Conservation (phyloP, 768 basidiomycete genomes). For the Auricularia sp. region DNA sequence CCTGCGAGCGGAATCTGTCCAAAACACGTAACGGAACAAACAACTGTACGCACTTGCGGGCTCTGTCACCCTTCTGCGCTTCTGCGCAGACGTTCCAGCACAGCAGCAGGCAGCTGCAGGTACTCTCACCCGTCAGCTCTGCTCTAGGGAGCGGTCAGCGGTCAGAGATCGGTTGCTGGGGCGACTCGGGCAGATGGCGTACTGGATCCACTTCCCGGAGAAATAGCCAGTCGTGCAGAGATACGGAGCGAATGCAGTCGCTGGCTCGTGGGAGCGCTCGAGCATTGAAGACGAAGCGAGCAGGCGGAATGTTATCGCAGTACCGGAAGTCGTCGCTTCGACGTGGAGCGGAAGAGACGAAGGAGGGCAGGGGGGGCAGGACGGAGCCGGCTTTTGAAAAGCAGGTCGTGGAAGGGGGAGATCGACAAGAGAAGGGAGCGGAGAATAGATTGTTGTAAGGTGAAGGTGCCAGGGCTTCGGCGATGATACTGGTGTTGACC, state of each 20-base stretch:
- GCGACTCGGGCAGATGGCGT: background rate
- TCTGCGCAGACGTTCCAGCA: background rate
- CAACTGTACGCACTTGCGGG: background rate
- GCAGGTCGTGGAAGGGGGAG: background rate
- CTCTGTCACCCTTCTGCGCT: background rate
- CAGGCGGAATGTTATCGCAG: too few relatives aligned
- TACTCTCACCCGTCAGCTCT: background rate
- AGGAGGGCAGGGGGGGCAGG: too few relatives aligned
- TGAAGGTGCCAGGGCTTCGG: background rate
- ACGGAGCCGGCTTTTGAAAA: too few relatives aligned
- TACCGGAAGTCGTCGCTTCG: too few relatives aligned
- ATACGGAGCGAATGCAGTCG: background rate
- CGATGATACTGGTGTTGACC: background rate
- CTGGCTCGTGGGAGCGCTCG: too few relatives aligned
- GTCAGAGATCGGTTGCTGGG: background rate
- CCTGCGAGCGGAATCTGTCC: background rate
- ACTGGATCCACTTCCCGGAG: background rate
- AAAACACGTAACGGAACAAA: background rate
- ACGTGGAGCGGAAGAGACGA: too few relatives aligned
- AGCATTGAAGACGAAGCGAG: background rate
- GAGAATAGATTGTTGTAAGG: background rate
- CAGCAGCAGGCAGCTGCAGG: background rate
- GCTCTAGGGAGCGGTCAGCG: background rate
- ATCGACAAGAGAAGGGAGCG: background rate
- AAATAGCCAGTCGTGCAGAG: background rate